These are phyloP conservation scores for Eutrema heterophyllum DNA, from an alignment of 345 rosid genomes.

Conservation along the genomic window DNA sequence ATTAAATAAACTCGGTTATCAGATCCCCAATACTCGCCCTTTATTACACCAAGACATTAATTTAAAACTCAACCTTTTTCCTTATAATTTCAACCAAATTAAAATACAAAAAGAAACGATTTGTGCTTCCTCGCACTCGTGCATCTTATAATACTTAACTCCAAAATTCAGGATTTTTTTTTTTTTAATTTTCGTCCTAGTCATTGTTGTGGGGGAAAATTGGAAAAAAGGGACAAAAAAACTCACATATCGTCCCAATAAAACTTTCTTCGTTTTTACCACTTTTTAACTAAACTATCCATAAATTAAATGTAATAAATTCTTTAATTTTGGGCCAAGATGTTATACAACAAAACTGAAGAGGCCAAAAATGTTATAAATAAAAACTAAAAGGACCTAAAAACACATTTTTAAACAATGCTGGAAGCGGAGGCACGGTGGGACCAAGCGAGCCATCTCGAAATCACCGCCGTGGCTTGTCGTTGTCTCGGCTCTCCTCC, in stretches of 20 bases:
- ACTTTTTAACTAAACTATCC: too few species aligned
- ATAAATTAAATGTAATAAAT: too few species aligned
- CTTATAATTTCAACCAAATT: not conserved
- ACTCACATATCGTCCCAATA: too few species aligned
- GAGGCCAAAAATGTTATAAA: slow-evolving; percentile 14
- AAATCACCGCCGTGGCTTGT: slow-evolving; percentile 45
- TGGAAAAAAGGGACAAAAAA: too few species aligned
- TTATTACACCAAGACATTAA: slow-evolving; percentile 28
- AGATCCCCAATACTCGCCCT: slow-evolving; percentile 34
- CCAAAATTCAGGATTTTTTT: not conserved
- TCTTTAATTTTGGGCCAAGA: slow-evolving; percentile 1
- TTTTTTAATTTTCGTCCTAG: not conserved
- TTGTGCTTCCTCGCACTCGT: slow-evolving; percentile 30
- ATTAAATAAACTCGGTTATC: slow-evolving; percentile 8
- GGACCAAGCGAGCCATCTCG: slow-evolving; percentile 41
- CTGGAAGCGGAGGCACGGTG: slow-evolving; percentile 26
- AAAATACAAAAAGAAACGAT: not conserved
- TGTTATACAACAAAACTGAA: not conserved
- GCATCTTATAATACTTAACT: slow-evolving; percentile 17
- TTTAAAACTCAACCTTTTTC: slow-evolving; percentile 12
- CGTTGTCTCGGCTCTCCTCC: slow-evolving; percentile 32
- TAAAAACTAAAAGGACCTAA: not conserved
- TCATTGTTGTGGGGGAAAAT: too few species aligned
- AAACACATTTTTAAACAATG: slow-evolving; percentile 8
- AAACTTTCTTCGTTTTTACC: too few species aligned